phyloP scores from a whole-genome alignment of 2,329 filamentous ascomycete genomes.

The Phialophora tarda region DNA sequence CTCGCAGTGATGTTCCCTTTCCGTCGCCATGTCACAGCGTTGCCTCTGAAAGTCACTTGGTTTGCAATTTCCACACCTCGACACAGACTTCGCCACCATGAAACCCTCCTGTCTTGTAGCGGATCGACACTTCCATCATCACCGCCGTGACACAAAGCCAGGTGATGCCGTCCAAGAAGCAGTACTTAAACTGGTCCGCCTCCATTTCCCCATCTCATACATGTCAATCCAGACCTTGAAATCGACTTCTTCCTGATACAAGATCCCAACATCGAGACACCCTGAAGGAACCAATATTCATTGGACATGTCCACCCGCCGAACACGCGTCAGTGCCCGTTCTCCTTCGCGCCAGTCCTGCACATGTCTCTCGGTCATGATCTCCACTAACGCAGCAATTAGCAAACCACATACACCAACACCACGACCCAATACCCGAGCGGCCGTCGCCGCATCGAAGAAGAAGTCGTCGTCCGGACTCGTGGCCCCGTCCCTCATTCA shows the following conservation, averaged over 20 bases:
- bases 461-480: not conserved
- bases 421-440: not conserved
- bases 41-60: not conserved
- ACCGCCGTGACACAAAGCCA: not conserved
- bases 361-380: not conserved
- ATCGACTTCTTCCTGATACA: not conserved
- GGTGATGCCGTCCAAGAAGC: not conserved
- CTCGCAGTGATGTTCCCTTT: not conserved
- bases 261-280: not conserved
- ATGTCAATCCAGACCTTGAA: not conserved
- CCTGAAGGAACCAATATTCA: no score
- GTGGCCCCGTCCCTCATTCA: not conserved
- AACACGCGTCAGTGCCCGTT: not conserved
- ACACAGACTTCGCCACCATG: not conserved
- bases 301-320: not conserved
- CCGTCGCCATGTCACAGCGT: not conserved
- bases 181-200: not conserved
- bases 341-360: not conserved
- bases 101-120: not conserved
- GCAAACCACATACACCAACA: conserved; percentile 12
- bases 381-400: not conserved
- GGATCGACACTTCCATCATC: not conserved
- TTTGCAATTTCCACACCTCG: not conserved
- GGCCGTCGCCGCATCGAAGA: conserved; percentile 10
- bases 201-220: not conserved